These are phyloP conservation scores for Groenewaldozyma sp. DNA, from an alignment of 1,139 yeast genomes.

Conservation along the genomic window DNA sequence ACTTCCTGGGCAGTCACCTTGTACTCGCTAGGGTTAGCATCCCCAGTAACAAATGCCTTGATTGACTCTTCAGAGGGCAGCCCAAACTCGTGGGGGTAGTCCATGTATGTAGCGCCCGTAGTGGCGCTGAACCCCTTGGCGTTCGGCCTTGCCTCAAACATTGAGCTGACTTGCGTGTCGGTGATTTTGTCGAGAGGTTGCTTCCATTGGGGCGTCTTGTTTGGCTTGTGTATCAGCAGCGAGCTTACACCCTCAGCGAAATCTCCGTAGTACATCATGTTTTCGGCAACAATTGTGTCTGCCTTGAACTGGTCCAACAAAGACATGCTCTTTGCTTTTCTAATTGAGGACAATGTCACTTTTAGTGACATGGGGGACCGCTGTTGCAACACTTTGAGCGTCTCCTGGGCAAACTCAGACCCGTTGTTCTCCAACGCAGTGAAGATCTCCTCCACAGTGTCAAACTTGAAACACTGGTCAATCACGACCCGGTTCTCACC, in stretches of 20 bases:
- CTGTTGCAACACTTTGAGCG: constrained; percentile 43
- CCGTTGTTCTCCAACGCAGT: constrained; percentile 47
- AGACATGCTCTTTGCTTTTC: constrained; percentile 49
- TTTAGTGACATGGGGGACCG: constrained; percentile 77
- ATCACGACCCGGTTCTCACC: constrained; percentile 51
- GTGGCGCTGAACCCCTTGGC: constrained; percentile 29
- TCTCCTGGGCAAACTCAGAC: constrained; percentile 56
- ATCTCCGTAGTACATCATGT: constrained; percentile 56
- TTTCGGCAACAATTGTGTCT: constrained; percentile 72
- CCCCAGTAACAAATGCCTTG: constrained; percentile 55
- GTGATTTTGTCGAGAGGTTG: constrained; percentile 31
- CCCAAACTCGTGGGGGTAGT: constrained; percentile 72
- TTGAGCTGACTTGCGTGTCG: constrained; percentile 20
- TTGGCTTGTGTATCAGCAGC: constrained; percentile 54
- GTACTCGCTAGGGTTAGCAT: constrained; percentile 51
- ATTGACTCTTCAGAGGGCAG: constrained; percentile 62
- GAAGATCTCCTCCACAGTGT: constrained; percentile 54
- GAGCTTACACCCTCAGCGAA: constrained; percentile 72
- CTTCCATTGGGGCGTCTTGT: constrained; percentile 48
- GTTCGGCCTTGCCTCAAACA: constrained; percentile 21
- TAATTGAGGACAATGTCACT: constrained; percentile 61
- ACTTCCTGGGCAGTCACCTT: constrained; percentile 63
- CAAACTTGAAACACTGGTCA: constrained; percentile 55
- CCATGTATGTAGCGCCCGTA: constrained; percentile 43
- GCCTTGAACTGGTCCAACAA: constrained; percentile 59